Percentiles rank a stretch among this genome's conserved stretches.
Evolutionary conservation across 176 grass and related monocot genomes (phyloP).

Genomic region (Oryza rufipogon): DNA sequence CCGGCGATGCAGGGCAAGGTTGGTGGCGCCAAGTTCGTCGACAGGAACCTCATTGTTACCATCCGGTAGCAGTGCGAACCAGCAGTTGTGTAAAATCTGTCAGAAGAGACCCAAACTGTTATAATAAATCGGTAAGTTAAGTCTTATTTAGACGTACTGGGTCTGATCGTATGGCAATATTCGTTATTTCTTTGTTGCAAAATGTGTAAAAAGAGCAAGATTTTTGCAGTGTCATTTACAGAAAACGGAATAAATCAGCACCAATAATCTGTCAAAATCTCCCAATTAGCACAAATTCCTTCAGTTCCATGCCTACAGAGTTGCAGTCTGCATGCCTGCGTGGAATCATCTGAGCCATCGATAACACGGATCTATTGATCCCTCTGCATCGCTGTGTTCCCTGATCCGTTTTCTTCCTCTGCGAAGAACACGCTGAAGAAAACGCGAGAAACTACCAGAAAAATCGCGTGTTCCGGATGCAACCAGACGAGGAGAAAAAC

Average conservation of each 20-base stretch:
- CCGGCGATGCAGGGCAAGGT: constrained; percentile 72
- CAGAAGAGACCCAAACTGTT: neutral
- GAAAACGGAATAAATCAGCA: neutral
- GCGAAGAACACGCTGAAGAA: neutral
- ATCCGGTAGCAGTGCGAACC: constrained; percentile 43
- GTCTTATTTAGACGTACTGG: neutral
- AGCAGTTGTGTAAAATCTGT: neutral
- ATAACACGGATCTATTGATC: no score
- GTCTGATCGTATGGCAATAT: neutral
- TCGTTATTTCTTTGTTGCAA: neutral
- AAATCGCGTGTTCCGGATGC: neutral
- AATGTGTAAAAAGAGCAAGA: neutral
- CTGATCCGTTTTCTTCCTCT: neutral
- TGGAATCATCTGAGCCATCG: no score
- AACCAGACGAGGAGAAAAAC: neutral
- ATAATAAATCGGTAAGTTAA: neutral
- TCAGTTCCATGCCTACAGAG: no score
- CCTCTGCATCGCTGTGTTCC: no score
- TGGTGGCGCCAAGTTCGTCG: constrained; percentile 69
- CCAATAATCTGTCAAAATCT: neutral
- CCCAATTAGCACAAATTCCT: no score
- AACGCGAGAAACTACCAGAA: constrained; percentile 8
- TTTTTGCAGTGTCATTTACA: neutral
- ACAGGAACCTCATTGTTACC: constrained; percentile 73
- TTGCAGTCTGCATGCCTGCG: no score